Evolutionary conservation across 2,329 filamentous ascomycete genomes (phyloP), one percentile per base, ranked within the genome.

Genomic region (Penicillium sp.): DNA sequence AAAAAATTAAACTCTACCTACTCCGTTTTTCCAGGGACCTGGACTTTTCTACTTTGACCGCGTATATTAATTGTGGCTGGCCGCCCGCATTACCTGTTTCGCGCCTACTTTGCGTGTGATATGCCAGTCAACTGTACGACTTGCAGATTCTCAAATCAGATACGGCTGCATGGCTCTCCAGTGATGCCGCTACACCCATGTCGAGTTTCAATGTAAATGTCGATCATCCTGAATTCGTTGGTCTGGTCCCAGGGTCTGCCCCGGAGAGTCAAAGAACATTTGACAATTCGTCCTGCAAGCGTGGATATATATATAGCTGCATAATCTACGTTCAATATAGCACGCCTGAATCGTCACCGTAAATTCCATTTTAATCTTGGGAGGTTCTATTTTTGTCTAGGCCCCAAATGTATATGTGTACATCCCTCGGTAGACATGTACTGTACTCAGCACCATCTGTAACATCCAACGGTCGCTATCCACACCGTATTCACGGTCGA

Each of bases 401-500:
- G n/a, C 35, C 35, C 35, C 35, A 39, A 39, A 19, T 37, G 6
- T 9, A 37, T 4, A 9, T 37, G 35, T 8, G n/a, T 9, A 16
- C n/a, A 37, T 16, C 35, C 35, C 16, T 19, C 16, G 35, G 35
- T 37, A 37, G 35, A 37, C 16, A 39, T 39, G n/a, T 39, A 39
- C n/a, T 39, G n/a, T 39, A 39, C n/a, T 50, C 5, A 16, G 29
- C 16, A 19, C 13, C 26, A 13, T 27, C 43, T 24, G 29, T 37
- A 53, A 53, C 50, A 45, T 16, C 24, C 21, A 53, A 47, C 50
- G 43, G 50, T 46, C 49, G 49, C 27, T 35, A 52, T 29, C 8
- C 27, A n/a, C 13, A 16, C 22, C 13, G 31, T 33, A 33, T 16
- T 33, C 31, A 14, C 5, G 31, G 31, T 33, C 13, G 13, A 5